Evolutionary conservation across 495 filamentous ascomycete genomes (phyloP).

Genomic region (Pseudotulostoma volvatum): DNA sequence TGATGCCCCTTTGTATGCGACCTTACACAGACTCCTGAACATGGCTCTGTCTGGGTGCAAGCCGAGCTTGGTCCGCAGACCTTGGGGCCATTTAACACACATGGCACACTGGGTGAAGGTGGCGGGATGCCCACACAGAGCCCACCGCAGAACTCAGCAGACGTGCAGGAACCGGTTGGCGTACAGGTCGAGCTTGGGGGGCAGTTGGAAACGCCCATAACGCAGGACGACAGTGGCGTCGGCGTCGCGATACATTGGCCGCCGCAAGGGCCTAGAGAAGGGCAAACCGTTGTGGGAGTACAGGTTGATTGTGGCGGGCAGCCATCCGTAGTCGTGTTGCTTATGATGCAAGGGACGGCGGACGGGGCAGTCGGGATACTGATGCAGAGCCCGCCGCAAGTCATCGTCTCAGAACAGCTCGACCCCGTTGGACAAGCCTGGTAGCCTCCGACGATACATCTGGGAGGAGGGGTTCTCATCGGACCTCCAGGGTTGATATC

Average conservation of each 20-base stretch:
- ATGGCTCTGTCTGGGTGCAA: conserved; percentile 1
- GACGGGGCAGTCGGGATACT: not conserved
- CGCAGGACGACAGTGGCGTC: not conserved
- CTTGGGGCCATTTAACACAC: not conserved
- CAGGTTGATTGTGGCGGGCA: not conserved
- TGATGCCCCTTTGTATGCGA: too few species aligned
- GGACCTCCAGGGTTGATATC: not conserved
- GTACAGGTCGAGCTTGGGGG: conserved; percentile 2
- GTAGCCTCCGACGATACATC: conserved; percentile 3
- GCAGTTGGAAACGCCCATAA: not conserved
- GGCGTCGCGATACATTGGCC: not conserved
- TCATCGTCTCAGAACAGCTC: conserved; percentile 3
- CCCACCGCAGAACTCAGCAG: conserved; percentile 1
- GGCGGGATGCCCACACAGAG: not conserved
- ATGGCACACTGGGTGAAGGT: not conserved
- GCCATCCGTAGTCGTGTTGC: not conserved
- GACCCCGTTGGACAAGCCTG: conserved; percentile 2
- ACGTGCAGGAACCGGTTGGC: conserved; percentile 1
- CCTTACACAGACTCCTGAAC: not conserved
- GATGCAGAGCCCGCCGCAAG: conserved; percentile 5
- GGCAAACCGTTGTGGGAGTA: not conserved
- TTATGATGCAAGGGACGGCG: not conserved
- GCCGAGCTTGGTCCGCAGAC: not conserved
- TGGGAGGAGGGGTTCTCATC: not conserved
- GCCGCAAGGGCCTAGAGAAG: not conserved